Base-by-base conservation (phyloP, 768 basidiomycete species). In the Baorangia bicolor region DNA sequence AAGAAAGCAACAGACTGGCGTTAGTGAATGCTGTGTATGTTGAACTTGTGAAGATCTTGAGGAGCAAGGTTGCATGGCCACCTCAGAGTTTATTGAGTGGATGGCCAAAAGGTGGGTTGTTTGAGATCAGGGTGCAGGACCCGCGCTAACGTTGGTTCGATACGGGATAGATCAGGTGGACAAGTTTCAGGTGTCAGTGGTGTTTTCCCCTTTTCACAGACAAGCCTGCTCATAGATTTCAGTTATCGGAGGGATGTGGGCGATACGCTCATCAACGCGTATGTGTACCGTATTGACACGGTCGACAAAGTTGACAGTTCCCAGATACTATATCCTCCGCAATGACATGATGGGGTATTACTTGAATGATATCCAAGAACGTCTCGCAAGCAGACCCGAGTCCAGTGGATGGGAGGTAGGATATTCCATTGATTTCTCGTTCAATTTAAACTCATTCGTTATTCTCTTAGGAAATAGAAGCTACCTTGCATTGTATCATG, bases 201-300 rank as follows among this genome's bases (percentile, higher is more conserved):
- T 28, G 37, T 51, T 39, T 23, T 31, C 23, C 28, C 3, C 21
- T 20, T 42, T 37, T 37, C 21, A 10, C 21, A 21, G 10, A 8
- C 48, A 25, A 37, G 16, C 27, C 9, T 46, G 39, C 45, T 61
- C 23, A 64, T 20, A 13, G 53, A 43, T 53, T 57, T 11, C 58
- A 92, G 90, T 30, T 94, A 92, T 73, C 84, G 92, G 61, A 75
- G 91, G 58, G 92, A 94, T 55, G 84, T 92, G 25, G 92, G 92
- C 0, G 92, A 94, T 72, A 91, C 90, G 1, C 77, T 94, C 14
- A 87, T 94, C 56, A 94, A 94, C 61, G 90, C 91, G 89, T 93
- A 73, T 51, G 87, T 77, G 20, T 20, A 18, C 3, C 39, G 6
- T 45, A 31, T 46, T 12, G 33, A 11, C 14, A 10, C 23, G 2